Evolutionary conservation across 129 eudicot species (phyloP).

Genomic region (Rutidosis leptorrhynchoides): DNA sequence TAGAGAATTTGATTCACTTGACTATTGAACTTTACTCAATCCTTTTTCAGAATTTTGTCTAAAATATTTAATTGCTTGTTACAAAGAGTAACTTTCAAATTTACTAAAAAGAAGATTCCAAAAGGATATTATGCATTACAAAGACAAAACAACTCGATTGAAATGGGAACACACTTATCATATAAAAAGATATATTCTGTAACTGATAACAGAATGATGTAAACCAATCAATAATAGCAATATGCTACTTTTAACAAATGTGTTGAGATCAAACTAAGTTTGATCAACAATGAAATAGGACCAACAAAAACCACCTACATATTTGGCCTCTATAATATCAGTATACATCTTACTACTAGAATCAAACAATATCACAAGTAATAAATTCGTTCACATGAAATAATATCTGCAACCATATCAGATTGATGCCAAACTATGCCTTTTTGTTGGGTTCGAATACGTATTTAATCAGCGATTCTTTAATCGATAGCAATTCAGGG

Average conservation of each 20-base stretch:
- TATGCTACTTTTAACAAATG: slow-evolving; percentile 21
- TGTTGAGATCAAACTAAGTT: background rate
- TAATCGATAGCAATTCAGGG: slow-evolving; percentile 74
- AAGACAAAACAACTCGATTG: background rate
- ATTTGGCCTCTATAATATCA: slow-evolving; percentile 17
- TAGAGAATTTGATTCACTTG: background rate
- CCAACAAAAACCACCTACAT: slow-evolving; percentile 14
- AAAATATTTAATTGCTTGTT: background rate
- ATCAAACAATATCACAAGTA: slow-evolving; percentile 3
- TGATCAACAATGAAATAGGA: slow-evolving; percentile 13
- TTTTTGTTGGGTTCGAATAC: slow-evolving; percentile 93
- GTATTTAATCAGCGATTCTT: slow-evolving; percentile 85
- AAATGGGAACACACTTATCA: background rate
- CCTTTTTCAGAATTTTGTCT: background rate
- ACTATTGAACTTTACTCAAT: background rate
- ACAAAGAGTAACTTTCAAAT: background rate
- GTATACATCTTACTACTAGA: background rate
- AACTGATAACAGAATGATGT: slow-evolving; percentile 15
- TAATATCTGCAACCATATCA: background rate
- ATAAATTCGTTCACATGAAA: slow-evolving; percentile 12
- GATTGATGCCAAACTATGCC: background rate
- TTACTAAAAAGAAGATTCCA: background rate
- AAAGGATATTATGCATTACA: background rate
- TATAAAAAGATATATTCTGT: background rate
- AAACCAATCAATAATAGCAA: slow-evolving; percentile 10